Base-by-base conservation (phyloP, 108 stramenopile genomes). In the Nannochloropsis oceanica region DNA sequence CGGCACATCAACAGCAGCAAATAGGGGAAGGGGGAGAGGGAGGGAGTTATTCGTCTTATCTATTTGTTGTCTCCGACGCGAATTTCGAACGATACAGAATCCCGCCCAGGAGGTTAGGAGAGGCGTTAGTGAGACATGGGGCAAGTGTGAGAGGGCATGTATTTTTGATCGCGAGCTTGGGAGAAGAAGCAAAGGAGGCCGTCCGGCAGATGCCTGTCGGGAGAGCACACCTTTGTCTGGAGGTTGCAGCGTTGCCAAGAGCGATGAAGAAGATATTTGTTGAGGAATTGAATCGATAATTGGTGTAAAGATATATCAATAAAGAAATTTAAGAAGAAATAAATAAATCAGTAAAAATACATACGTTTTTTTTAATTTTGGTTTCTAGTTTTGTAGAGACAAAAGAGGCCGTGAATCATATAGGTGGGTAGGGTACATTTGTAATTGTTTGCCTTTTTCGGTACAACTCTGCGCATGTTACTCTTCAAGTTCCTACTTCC, bases 21-120 rank as follows among this genome's bases (percentile, higher is more conserved):
- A 86, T 86, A 22, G 82, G 86, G 5, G 85, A 84, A 14, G 90
- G 86, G 27, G 85, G 88, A 12, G 81, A 82, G 10, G 82, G 82
- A 42, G 22, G 9, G n/a, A n/a, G 59, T n/a, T 7, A n/a, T 18
- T 18, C 22, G 22, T 73, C 59, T n/a, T 73, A 73, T n/a, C 94
- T 96, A 1, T 90, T 96, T 44, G 92, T 91, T 9, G 89, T 96
- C 44, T 91, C 90, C 22, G 96, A 96, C 87, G 96, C 96, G 22
- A 96, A 96, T 81, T 88, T 96, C 0, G 81, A 89, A 24, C 90
- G 96, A 13, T 96, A 96, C 91, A 88, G 94, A 12, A 95, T 96
- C 73, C 87, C 87, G 26, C 91, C 94, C 18, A 18, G 12, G 12
- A 27, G 82, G 79, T 43, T 86, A n/a, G 86, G 83, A 22, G n/a